Conservation (phyloP, 805 yeast genomes). For the Candida coleopterorum region DNA sequence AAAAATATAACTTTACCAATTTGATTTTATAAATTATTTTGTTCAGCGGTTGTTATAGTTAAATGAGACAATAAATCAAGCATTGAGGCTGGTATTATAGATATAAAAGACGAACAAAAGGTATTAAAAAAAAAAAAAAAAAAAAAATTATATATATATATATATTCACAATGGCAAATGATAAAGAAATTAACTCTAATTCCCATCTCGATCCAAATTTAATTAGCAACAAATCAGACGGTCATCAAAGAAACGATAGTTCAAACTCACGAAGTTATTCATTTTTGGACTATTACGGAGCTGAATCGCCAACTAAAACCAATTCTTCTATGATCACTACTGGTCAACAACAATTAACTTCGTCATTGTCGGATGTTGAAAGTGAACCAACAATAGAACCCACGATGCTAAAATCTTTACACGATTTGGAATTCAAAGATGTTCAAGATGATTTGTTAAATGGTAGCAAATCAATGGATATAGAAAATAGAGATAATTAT, state of each 20-base stretch:
- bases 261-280: conserved; percentile 33
- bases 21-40: no score
- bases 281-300: conserved; percentile 31
- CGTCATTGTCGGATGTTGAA: conserved; percentile 3
- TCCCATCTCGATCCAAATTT: conserved; percentile 1
- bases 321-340: neutral
- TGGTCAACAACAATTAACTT: neutral
- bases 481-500: conserved; percentile 2
- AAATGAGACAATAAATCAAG: no score
- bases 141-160: no score
- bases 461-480: neutral
- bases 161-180: neutral
- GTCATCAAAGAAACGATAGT: conserved; percentile 28
- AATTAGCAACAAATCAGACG: neutral
- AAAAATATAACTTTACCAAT: no score
- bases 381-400: conserved; percentile 4
- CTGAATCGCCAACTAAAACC: conserved; percentile 7
- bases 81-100: no score
- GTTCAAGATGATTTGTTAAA: conserved; percentile 5
- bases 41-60: no score
- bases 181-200: neutral
- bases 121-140: no score
- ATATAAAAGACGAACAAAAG: no score
- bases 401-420: conserved; percentile 5
- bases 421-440: conserved; percentile 7